Base-by-base conservation (phyloP, 2,329 filamentous ascomycete species). In the Atkinsonella texensis region DNA sequence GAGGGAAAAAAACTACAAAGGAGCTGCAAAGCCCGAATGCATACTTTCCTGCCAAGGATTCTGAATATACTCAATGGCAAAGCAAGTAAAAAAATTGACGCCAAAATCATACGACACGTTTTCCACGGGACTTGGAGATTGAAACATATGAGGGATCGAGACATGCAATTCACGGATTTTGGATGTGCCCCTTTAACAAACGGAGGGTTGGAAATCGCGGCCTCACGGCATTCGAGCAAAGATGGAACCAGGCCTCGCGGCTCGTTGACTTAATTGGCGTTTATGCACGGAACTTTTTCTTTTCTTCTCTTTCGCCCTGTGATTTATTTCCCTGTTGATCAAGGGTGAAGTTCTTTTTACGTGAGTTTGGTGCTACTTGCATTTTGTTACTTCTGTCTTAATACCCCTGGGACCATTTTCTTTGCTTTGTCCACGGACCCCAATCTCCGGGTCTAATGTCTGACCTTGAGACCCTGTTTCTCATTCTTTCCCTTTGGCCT, bases 211-310 rank as follows among this genome's bases (percentile, higher is more conserved):
- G 43, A 28, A 53, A 56, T 39, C 15, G n/a, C n/a, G 57, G 62
- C 59, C 61, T 63, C 62, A 54, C 62, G 62, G 62, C 61, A 7
- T 8, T 57, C 23, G 28, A 50, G 54, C 55, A 60, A 53, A 63
- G 59, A 63, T 50, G 52, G 55, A 52, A 55, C 56, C 43, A 53
- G 53, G 60, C 60, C 62, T 63, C 62, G 60, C 60, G 60, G 60
- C 61, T 60, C 51, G 56, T 55, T 54, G 39, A 47, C 46, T 55
- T 20, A 20, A 33, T 52, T 48, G 46, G 49, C 51, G 52, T 55
- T 52, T 44, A 44, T 40, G 41, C 17, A 4, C 18, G 40, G 40
- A 42, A 20, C n/a, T 38, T 31, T 20, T 39, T 23, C 52, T 41
- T 44, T 32, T 52, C 39, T 32, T 23, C n/a, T 12, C n/a, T 51